Base-by-base conservation (phyloP, 2,329 filamentous ascomycete genomes). In the Waltergamsia citrina region DNA sequence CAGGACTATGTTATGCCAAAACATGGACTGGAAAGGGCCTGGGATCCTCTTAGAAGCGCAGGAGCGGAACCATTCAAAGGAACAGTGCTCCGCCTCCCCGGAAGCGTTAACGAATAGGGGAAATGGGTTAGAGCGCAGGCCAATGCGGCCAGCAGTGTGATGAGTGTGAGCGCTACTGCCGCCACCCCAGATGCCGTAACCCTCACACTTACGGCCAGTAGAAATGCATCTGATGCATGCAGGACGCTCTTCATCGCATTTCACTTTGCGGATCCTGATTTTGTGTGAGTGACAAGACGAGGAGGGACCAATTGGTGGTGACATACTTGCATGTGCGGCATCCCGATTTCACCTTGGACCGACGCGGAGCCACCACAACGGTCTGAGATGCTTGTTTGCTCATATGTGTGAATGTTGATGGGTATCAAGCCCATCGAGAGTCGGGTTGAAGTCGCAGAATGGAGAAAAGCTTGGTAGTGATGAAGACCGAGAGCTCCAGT, bases 1-100 rank as follows among this genome's bases (percentile, higher is more conserved):
- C 6, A 63, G 39, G 5, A 66, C 45, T 7, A 62, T 39, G 4
- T 38, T 49, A 10, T 52, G 47, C 62, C 61, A 65, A 37, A 63
- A 62, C 2, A 43, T 48, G 2, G 52, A 54, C 7, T 36, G 21
- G 36, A 57, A 59, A 2, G 50, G 33, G 3, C 57, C 58, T 0
- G 59, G 49, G 4, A 66, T 46, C 31, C 59, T 57, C 21, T 23
- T 26, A 4, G 32, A 7, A 7, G 38, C 37, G 25, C 38, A 31
- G 11, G 16, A 22, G 7, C 39, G 34, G 22, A 39, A 37, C 31
- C 34, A 37, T 19, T 37, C 31, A 14, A 39, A 30, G 14, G n/a
- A 24, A 20, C 18, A 31, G 19, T 31, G n/a, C 19, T 29, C 25
- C n/a, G 23, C 24, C 11, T 24, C 23, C 7, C 23, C 24, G 14